Conservation (phyloP, 208 protist genomes). For the Trypanosoma scelopori region DNA sequence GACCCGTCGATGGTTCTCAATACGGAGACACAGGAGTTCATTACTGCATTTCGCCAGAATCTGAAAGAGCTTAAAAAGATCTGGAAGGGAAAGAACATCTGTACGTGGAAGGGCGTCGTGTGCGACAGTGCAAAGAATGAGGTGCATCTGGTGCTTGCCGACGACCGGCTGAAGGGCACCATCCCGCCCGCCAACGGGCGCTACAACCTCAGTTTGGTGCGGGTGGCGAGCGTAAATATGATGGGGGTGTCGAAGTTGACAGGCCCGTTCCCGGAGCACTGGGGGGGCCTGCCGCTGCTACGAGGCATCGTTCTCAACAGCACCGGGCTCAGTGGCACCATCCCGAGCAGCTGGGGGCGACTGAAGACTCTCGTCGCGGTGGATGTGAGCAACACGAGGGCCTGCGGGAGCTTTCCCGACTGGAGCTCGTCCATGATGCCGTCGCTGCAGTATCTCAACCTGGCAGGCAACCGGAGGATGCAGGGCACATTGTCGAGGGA, state of each 20-base stretch:
- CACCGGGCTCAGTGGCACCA: constrained; percentile 31
- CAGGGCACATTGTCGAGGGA: constrained; percentile 30
- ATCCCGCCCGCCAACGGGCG: constrained; percentile 21
- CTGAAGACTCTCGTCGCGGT: constrained; percentile 26
- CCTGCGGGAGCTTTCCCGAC: constrained; percentile 38
- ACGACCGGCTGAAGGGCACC: constrained; percentile 12
- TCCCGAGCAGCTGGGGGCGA: constrained; percentile 39
- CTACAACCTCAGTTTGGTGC: constrained; percentile 28
- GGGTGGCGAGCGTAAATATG: constrained; percentile 33
- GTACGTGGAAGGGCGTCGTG: constrained; percentile 24
- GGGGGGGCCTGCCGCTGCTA: constrained; percentile 27
- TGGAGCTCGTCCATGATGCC: constrained; percentile 29
- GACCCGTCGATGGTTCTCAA: no score
- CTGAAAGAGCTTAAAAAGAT: constrained; percentile 12
- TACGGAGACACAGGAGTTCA: constrained; percentile 21
- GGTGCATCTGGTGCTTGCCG: neutral
- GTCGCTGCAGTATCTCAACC: constrained; percentile 23
- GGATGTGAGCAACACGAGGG: constrained; percentile 38
- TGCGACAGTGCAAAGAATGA: constrained; percentile 16
- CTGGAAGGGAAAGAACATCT: constrained; percentile 26
- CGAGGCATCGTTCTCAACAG: constrained; percentile 29
- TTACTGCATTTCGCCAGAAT: constrained; percentile 24
- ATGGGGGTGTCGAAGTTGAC: constrained; percentile 26
- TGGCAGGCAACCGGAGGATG: constrained; percentile 28
- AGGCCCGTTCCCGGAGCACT: constrained; percentile 33